Evolutionary conservation across 2,329 filamentous ascomycete genomes (phyloP).

Genomic region (Penicillium sp.): DNA sequence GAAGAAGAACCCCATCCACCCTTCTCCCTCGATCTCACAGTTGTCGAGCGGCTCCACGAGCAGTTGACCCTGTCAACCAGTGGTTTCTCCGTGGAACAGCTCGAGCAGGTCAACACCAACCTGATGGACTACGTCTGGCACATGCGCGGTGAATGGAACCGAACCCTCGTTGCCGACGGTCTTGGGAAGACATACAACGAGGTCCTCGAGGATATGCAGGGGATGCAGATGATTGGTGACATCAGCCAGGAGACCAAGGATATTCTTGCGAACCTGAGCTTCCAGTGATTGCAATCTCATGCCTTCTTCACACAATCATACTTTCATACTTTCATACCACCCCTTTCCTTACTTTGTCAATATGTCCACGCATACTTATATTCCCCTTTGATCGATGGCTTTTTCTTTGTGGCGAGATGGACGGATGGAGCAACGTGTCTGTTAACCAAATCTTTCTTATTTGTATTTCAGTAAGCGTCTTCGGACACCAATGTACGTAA

Average conservation of each 20-base stretch:
- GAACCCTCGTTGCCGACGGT: slow-evolving; percentile 67
- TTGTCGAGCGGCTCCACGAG: slow-evolving; percentile 61
- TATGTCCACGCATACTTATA: slow-evolving; percentile 13
- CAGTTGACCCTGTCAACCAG: slow-evolving; percentile 68
- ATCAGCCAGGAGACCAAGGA: slow-evolving; percentile 39
- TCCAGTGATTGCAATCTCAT: slow-evolving; percentile 10
- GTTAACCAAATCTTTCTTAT: slow-evolving; percentile 7
- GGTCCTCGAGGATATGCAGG: slow-evolving; percentile 58
- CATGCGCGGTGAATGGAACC: slow-evolving; percentile 77
- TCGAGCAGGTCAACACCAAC: slow-evolving; percentile 88
- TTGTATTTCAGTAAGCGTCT: slow-evolving; percentile 3
- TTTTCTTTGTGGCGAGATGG: slow-evolving; percentile 7
- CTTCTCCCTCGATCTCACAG: slow-evolving; percentile 48
- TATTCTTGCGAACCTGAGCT: slow-evolving; percentile 27
- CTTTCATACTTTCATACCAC: slow-evolving; percentile 4
- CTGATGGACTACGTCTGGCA: slow-evolving; percentile 91
- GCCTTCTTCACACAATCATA: not conserved
- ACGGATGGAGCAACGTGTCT: slow-evolving; percentile 11
- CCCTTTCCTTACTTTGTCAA: slow-evolving; percentile 18
- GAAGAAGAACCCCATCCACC: slow-evolving; percentile 33
- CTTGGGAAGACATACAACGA: slow-evolving; percentile 75
- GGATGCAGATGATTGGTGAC: slow-evolving; percentile 50
- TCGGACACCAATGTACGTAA: slow-evolving; percentile 10
- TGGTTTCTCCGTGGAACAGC: slow-evolving; percentile 84
- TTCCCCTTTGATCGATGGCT: slow-evolving; percentile 8